Evolutionary conservation across 768 basidiomycete species (phyloP).

Genomic region (Rhizopogon sp.): DNA sequence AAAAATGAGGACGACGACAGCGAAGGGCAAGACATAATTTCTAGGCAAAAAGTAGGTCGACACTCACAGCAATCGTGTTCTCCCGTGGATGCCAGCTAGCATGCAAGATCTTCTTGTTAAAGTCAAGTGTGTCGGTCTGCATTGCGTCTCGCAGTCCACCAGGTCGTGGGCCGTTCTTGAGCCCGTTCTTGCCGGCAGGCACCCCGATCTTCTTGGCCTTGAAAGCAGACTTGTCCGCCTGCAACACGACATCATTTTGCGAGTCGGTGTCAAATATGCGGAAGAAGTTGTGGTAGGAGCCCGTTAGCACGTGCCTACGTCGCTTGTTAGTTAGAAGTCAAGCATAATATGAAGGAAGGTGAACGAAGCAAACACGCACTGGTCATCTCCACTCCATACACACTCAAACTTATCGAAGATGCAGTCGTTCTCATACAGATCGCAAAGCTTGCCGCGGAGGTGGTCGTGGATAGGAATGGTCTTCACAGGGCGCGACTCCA

Average conservation of each 20-base stretch:
- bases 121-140: conserved; percentile 83
- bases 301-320: conserved; percentile 89
- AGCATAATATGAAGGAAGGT: conserved; percentile 8
- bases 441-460: conserved; percentile 93
- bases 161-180: conserved; percentile 70
- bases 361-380: conserved; percentile 52
- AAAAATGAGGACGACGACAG: not conserved
- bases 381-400: conserved; percentile 94
- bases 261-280: conserved; percentile 96
- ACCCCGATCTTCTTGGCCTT: conserved; percentile 99
- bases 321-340: not conserved
- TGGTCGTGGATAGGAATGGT: conserved; percentile 99
- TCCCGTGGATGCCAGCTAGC: conserved; percentile 98
- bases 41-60: not conserved
- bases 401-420: conserved; percentile 99
- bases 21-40: not conserved
- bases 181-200: conserved; percentile 61
- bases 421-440: conserved; percentile 98
- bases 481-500: conserved; percentile 94
- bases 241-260: conserved; percentile 84
- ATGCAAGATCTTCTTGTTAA: conserved; percentile 96
- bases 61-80: conserved; percentile 92
- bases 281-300: conserved; percentile 99
- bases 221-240: conserved; percentile 99
- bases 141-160: conserved; percentile 75